Conservation (phyloP, 129 eudicot species). For the Glebionis coronaria region DNA sequence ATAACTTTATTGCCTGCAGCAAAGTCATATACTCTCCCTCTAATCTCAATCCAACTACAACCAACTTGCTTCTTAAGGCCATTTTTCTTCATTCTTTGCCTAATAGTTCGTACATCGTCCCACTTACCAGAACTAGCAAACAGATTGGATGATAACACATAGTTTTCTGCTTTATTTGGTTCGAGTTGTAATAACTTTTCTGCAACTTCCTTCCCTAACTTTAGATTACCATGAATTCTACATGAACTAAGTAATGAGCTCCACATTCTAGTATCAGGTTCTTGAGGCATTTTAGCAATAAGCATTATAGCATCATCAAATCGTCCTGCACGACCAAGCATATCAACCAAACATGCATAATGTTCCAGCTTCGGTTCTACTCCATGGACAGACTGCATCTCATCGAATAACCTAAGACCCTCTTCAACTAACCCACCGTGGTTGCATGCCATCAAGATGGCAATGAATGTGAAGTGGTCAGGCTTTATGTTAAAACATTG, state of each 20-base stretch:
- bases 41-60: slow-evolving; percentile 61
- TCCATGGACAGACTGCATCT: slow-evolving; percentile 43
- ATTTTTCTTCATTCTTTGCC: slow-evolving; percentile 43
- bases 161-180: slow-evolving; percentile 50
- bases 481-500: slow-evolving; percentile 42
- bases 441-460: slow-evolving; percentile 53
- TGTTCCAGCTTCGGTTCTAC: slow-evolving; percentile 57
- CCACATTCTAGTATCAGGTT: slow-evolving; percentile 58
- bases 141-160: slow-evolving; percentile 52
- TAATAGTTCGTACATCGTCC: slow-evolving; percentile 51
- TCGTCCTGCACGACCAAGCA: slow-evolving; percentile 58
- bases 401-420: slow-evolving; percentile 41
- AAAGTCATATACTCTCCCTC: slow-evolving; percentile 48
- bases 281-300: slow-evolving; percentile 40
- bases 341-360: slow-evolving; percentile 62
- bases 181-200: slow-evolving; percentile 40
- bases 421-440: slow-evolving; percentile 54
- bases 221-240: slow-evolving; percentile 42
- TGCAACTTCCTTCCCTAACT: slow-evolving; percentile 42
- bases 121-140: slow-evolving; percentile 47
- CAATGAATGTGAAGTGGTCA: slow-evolving; percentile 46
- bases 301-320: slow-evolving; percentile 48
- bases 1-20: slow-evolving; percentile 39
- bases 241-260: slow-evolving; percentile 61
- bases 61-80: slow-evolving; percentile 48